phyloP scores from a whole-genome alignment of 2,329 filamentous ascomycete genomes.

The Penicillium sp. region DNA sequence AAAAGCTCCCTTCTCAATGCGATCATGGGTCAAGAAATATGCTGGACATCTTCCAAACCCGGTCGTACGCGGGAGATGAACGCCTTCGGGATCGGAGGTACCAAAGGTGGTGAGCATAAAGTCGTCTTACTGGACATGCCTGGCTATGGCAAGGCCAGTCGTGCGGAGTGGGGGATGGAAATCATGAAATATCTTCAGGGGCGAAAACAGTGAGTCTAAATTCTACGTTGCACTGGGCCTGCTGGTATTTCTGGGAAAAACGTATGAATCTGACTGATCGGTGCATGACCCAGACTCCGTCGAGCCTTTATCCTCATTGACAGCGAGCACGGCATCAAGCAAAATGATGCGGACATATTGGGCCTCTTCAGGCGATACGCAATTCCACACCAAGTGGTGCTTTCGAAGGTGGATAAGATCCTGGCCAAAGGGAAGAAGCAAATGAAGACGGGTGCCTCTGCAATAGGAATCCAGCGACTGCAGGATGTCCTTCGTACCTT shows the following conservation, averaged over 20 bases:
- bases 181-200: constrained; percentile 62
- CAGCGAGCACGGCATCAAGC: constrained; percentile 57
- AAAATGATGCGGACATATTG: constrained; percentile 54
- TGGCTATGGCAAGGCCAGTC: constrained; percentile 60
- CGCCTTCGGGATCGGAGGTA: constrained; percentile 56
- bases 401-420: constrained; percentile 61
- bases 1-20: constrained; percentile 64
- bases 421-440: constrained; percentile 33
- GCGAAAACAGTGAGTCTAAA: constrained; percentile 50
- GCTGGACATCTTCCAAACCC: constrained; percentile 53
- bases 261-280: neutral
- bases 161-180: constrained; percentile 58
- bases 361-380: constrained; percentile 50
- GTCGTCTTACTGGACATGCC: constrained; percentile 65
- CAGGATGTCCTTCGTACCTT: constrained; percentile 36
- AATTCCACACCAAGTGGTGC: constrained; percentile 58
- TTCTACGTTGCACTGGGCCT: neutral
- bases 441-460: constrained; percentile 27
- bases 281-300: constrained; percentile 40
- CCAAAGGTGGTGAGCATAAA: constrained; percentile 38
- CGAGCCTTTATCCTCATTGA: constrained; percentile 62
- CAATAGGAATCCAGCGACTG: constrained; percentile 29
- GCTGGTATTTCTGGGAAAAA: neutral
- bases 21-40: constrained; percentile 48
- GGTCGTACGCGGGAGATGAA: constrained; percentile 62